Conservation (phyloP, 2,329 filamentous ascomycete genomes). For the Trichoderma semiorbis region DNA sequence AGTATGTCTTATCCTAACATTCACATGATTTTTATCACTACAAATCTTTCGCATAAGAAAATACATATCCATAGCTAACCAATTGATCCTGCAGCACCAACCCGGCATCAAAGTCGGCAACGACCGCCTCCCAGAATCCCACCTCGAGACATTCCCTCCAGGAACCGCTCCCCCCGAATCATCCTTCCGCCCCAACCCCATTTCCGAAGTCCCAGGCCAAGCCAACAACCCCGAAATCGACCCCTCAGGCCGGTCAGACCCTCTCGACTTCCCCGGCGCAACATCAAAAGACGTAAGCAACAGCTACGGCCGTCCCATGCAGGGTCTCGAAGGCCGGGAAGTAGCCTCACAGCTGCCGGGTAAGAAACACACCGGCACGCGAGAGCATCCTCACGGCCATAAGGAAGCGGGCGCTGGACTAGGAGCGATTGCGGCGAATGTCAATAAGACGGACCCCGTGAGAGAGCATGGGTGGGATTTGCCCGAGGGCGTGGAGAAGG, state of each 20-base stretch:
- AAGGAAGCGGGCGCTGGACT: slow-evolving; percentile 38
- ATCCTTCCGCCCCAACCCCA: slow-evolving; percentile 39
- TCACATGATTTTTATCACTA: too few relatives aligned
- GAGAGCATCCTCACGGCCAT: slow-evolving; percentile 20
- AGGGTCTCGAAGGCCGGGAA: slow-evolving; percentile 42
- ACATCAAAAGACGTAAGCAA: slow-evolving; percentile 44
- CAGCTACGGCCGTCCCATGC: slow-evolving; percentile 41
- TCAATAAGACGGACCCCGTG: slow-evolving; percentile 25
- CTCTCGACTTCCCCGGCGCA: slow-evolving; percentile 40
- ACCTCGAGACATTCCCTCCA: slow-evolving; percentile 55
- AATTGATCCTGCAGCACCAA: slow-evolving; percentile 51
- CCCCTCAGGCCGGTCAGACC: slow-evolving; percentile 25
- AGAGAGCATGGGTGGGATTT: slow-evolving; percentile 26
- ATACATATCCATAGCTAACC: background rate
- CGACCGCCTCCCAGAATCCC: slow-evolving; percentile 60
- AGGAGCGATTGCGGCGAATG: slow-evolving; percentile 37
- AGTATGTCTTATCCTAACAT: slow-evolving; percentile 1
- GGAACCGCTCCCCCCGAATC: slow-evolving; percentile 57
- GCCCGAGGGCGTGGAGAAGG: slow-evolving; percentile 15
- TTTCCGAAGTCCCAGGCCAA: slow-evolving; percentile 35
- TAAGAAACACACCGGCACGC: slow-evolving; percentile 33
- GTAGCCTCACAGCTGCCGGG: slow-evolving; percentile 17
- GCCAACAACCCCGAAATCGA: slow-evolving; percentile 29
- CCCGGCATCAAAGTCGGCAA: slow-evolving; percentile 59
- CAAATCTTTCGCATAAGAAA: background rate